Conservation (phyloP, 2,329 filamentous ascomycete species). For the Aureobasidium sp. region DNA sequence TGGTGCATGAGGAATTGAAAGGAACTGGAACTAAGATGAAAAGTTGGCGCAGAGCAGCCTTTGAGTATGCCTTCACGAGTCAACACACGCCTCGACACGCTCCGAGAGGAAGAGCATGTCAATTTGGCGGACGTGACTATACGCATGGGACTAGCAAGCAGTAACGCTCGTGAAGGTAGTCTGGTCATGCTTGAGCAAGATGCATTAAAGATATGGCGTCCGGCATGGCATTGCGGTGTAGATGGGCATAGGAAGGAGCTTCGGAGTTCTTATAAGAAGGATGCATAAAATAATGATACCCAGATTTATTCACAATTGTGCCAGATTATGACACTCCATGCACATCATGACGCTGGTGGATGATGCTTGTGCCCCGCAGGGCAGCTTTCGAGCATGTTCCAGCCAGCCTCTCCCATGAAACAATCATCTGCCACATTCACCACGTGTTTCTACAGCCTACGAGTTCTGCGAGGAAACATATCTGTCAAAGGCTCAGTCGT, state of each 20-base stretch:
- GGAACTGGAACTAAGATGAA: background rate
- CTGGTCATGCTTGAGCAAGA: background rate
- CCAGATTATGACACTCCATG: background rate
- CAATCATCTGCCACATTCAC: background rate
- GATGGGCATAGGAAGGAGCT: constrained; percentile 2
- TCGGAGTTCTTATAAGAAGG: background rate
- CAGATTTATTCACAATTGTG: background rate
- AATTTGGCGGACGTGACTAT: background rate
- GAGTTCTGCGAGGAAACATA: background rate
- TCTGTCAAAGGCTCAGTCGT: background rate
- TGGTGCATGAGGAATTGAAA: constrained; percentile 24
- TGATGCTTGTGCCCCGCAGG: background rate
- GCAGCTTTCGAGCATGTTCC: constrained; percentile 7
- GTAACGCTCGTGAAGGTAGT: background rate
- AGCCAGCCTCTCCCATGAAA: background rate
- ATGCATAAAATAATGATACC: constrained; percentile 12
- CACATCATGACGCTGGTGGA: too few species aligned
- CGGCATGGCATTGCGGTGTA: background rate
- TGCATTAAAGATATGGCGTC: background rate
- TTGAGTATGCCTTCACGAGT: background rate
- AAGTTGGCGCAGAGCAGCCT: background rate
- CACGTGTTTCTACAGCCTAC: background rate
- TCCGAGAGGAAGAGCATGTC: background rate
- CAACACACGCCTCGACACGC: background rate
- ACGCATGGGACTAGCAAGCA: background rate